Base-by-base conservation (phyloP, 1,284 basidiomycete species). In the Puccinia triticina region DNA sequence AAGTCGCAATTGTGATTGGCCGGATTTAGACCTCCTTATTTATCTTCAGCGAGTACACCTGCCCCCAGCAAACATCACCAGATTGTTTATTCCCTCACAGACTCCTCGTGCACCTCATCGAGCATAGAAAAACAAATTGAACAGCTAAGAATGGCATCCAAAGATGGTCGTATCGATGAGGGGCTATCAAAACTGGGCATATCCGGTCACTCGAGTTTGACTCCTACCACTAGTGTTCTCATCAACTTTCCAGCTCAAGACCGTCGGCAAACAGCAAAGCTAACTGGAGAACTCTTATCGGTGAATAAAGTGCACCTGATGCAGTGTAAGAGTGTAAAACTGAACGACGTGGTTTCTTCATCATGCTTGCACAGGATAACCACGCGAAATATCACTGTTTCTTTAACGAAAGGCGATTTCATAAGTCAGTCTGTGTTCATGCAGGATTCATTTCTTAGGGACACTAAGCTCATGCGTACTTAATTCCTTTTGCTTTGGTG, bases 351-450 rank as follows among this genome's bases (percentile, higher is more conserved):
- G 10, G 69, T 46, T 32, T 21, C 21, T 72, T 21, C 14, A n/a
- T n/a, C n/a, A n/a, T 40, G 34, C 43, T 0, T 72, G 43, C 37
- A 57, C 67, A 81, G 78, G 78, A 43, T 14, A 81, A 81, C 46
- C 55, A 69, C 23, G 40, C 14, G 34, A 81, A 64, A n/a, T 43
- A 61, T 64, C 78, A 81, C 40, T 81, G 78, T 61, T 81, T 81
- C 57, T 81, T 81, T 23, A 81, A 81, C 57, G 78, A 81, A 57
- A 81, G 34, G 48, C 21, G 69, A 37, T 81, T 81, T 40, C 78
- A 81, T 32, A 81, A 81, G 78, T 73, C 14, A 2, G 67, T 61
- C 2, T 29, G 12, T 61, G 59, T 29, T 11, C 26, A 12, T 26
- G 5, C 55, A 57, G 3, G 3, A 61, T 18, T 29, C 66, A 8